Conservation (phyloP, 371 early-diverging fungal species). For the Batkoa obscura region DNA sequence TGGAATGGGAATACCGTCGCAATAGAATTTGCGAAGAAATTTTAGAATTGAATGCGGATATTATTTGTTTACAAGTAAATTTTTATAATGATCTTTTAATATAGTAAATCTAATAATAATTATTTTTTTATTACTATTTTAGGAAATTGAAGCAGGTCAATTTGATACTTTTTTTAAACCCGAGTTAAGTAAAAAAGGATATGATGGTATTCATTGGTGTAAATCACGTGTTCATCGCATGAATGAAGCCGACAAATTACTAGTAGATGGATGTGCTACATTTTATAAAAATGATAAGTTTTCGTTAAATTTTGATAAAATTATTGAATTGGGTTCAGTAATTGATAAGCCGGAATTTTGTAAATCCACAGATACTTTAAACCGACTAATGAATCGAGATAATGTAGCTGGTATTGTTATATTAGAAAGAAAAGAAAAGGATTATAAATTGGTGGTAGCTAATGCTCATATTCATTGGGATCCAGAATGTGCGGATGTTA, state of each 20-base stretch:
- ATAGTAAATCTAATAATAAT: too few relatives aligned
- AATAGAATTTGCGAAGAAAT: constrained; percentile 83
- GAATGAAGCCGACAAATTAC: constrained; percentile 67
- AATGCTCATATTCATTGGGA: constrained; percentile 95
- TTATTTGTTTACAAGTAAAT: constrained; percentile 85
- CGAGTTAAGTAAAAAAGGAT: constrained; percentile 55
- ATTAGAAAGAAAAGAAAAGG: constrained; percentile 61
- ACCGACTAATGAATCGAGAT: constrained; percentile 92
- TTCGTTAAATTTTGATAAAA: constrained; percentile 48
- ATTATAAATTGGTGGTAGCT: constrained; percentile 53
- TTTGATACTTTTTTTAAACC: constrained; percentile 70
- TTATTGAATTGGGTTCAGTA: constrained; percentile 86
- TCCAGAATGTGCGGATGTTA: constrained; percentile 86
- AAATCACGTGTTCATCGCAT: constrained; percentile 87
- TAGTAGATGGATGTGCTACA: constrained; percentile 96
- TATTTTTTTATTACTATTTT: background rate
- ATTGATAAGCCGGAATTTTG: constrained; percentile 21
- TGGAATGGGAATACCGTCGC: constrained; percentile 87
- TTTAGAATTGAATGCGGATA: constrained; percentile 70
- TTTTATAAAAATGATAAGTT: constrained; percentile 84
- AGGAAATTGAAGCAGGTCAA: constrained; percentile 77
- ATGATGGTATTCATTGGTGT: constrained; percentile 86
- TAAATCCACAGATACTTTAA: constrained; percentile 46
- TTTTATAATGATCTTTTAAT: background rate
- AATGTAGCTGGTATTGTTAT: constrained; percentile 83